phyloP scores from a whole-genome alignment of 1,284 basidiomycete species.

The Rhodotorula sp. region DNA sequence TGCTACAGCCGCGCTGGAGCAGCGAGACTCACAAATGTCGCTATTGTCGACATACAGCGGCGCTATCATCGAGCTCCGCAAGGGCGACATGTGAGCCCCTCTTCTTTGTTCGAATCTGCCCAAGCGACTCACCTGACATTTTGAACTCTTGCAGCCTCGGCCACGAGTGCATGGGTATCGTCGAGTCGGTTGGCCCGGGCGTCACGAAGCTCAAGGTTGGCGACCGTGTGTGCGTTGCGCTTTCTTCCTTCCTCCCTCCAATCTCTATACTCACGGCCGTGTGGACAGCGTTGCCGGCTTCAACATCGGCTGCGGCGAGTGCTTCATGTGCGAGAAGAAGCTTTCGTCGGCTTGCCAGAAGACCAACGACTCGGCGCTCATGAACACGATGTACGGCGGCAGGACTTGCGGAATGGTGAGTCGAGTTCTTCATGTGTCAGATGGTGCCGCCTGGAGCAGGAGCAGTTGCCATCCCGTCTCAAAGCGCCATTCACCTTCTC shows the following conservation, averaged over 20 bases:
- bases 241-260: neutral
- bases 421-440: conserved; percentile 52
- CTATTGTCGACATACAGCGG: conserved; percentile 48
- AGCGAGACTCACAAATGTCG: neutral
- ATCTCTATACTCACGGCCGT: neutral
- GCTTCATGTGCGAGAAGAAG: conserved; percentile 68
- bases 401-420: conserved; percentile 71
- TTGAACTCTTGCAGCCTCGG: conserved; percentile 52
- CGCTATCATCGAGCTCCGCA: conserved; percentile 62
- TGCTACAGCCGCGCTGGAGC: too few relatives aligned
- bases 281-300: conserved; percentile 46
- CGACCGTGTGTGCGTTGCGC: conserved; percentile 65
- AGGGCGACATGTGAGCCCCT: conserved; percentile 55
- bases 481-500: neutral
- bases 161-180: conserved; percentile 60
- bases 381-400: conserved; percentile 67
- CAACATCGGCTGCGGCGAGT: conserved; percentile 74
- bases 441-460: too few relatives aligned
- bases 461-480: conserved; percentile 47
- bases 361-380: conserved; percentile 63
- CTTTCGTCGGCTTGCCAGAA: conserved; percentile 68
- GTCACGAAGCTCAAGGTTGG: conserved; percentile 66
- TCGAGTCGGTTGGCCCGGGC: conserved; percentile 63
- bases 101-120: too few relatives aligned
- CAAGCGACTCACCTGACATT: too few relatives aligned